Base-by-base conservation (phyloP, 2,329 filamentous ascomycete species). In the Fusarium nisikadoi region DNA sequence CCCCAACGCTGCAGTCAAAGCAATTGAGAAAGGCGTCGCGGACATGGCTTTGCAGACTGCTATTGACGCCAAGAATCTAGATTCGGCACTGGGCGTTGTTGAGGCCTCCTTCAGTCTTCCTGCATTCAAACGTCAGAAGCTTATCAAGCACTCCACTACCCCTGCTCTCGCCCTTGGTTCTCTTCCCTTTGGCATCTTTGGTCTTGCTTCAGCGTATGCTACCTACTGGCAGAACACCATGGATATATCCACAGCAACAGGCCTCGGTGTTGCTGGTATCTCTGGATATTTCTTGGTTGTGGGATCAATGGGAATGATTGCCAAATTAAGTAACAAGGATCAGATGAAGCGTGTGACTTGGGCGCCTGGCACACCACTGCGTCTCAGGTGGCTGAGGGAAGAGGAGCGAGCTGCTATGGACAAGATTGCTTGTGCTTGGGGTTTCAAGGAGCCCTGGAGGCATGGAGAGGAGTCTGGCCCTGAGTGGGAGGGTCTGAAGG, bases 331-430 rank as follows among this genome's bases (percentile, higher is more conserved):
- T 38, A 87, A 92, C 67, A 98, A 98, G 81, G 95, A 98, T 80
- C 94, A 98, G 82, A 97, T 98, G 93, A 91, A 92, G 77, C 90
- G 96, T 25, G 94, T 98, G 9, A 95, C 94, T 5, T 99, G 96
- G 96, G 87, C 92, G 13, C 90, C 90, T 1, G 96, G 96, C 16
- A 92, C 94, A 38, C 92, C 93, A 27, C 83, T 98, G 71, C 88
- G 92, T 69, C 88, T 94, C 77, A 89, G 96, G 19, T 98, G 95
- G 93, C 81, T 97, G 59, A 87, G 94, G 38, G 96, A 98, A 80
- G 94, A 97, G 72, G 95, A 99, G 85, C 87, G 96, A 29, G 93
- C 91, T 7, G 94, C 94, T 2, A 85, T 97, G 72, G 96, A 99
- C 83, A 91, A 89, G 78, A 89, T 99, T 63, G 94, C 95, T 2